phyloP scores from a whole-genome alignment of 2,329 filamentous ascomycete species.

The Blastomyces gilchristii region DNA sequence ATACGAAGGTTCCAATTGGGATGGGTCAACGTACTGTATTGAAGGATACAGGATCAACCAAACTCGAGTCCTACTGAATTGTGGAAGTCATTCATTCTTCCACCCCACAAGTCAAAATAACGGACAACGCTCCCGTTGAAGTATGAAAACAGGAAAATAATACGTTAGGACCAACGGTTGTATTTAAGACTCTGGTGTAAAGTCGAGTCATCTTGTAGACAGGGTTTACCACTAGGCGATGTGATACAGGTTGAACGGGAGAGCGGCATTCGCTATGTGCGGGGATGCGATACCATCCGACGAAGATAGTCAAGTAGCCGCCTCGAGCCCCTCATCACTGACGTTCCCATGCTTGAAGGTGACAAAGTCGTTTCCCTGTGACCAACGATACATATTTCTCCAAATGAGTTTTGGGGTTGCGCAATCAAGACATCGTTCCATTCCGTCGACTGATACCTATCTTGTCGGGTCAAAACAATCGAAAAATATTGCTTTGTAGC shows the following conservation, averaged over 20 bases:
- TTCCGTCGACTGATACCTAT: too few species aligned
- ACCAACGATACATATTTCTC: background rate
- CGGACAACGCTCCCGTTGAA: background rate
- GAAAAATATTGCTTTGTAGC: constrained; percentile 69
- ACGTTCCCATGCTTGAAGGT: background rate
- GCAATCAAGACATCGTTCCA: background rate
- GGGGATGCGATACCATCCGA: too few species aligned
- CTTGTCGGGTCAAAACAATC: constrained; percentile 42
- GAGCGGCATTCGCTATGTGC: too few species aligned
- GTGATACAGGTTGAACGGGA: too few species aligned
- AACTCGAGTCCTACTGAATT: background rate
- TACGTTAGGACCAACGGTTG: too few species aligned
- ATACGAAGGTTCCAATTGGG: background rate
- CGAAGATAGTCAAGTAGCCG: too few species aligned
- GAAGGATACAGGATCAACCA: background rate
- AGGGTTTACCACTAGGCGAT: too few species aligned
- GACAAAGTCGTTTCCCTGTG: background rate
- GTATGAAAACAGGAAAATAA: background rate
- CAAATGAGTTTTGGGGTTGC: background rate
- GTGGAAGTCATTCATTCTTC: background rate
- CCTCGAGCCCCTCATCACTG: background rate
- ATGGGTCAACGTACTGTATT: background rate
- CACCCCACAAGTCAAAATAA: background rate
- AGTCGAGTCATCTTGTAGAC: too few species aligned
- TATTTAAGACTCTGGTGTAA: too few species aligned